Evolutionary conservation across 208 protist genomes (phyloP).

Genomic region (Wallacemonas collosoma): DNA sequence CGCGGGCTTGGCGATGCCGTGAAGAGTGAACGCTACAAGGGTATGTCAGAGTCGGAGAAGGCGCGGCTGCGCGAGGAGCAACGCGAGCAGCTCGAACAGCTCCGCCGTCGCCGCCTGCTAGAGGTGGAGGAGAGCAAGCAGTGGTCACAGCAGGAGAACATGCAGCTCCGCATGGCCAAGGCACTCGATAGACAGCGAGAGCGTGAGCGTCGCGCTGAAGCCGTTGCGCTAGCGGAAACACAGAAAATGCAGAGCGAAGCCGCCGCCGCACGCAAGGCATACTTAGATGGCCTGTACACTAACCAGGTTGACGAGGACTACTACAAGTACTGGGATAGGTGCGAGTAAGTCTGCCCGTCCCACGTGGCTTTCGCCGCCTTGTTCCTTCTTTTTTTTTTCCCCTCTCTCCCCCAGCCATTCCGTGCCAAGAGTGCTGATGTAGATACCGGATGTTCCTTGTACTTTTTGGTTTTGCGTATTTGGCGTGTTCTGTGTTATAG

Average conservation of each 20-base stretch:
- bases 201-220: conserved; percentile 77
- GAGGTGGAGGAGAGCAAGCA: conserved; percentile 90
- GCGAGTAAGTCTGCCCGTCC: conserved; percentile 41
- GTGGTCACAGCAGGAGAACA: conserved; percentile 87
- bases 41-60: conserved; percentile 62
- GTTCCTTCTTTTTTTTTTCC: neutral
- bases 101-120: conserved; percentile 76
- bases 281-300: conserved; percentile 82
- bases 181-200: conserved; percentile 85
- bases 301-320: conserved; percentile 92
- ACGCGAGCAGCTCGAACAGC: conserved; percentile 74
- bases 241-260: conserved; percentile 69
- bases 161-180: conserved; percentile 88
- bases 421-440: neutral
- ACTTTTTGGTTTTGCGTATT: neutral
- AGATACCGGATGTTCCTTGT: neutral
- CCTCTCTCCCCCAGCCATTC: neutral
- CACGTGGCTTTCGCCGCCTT: no score
- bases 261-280: conserved; percentile 43
- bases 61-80: conserved; percentile 62
- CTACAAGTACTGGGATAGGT: conserved; percentile 90
- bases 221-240: conserved; percentile 54
- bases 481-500: neutral
- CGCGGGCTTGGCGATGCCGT: conserved; percentile 61
- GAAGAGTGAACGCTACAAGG: conserved; percentile 84